Evolutionary conservation across 2,329 filamentous ascomycete genomes (phyloP), one percentile per base, ranked within the genome.

Genomic region (Pseudocercospora fuligena): DNA sequence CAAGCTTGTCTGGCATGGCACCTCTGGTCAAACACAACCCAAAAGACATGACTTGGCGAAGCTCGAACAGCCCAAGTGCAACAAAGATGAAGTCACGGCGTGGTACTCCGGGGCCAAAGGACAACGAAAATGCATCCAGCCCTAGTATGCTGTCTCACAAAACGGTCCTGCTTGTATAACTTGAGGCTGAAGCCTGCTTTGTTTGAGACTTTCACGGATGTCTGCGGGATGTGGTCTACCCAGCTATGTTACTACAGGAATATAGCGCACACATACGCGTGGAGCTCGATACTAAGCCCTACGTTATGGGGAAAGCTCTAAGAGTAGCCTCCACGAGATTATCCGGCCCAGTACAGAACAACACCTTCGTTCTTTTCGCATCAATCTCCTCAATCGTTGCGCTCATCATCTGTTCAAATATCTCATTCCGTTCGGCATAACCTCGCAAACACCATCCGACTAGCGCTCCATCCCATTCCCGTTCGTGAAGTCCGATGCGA

Each of bases 401-500:
- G 8, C 19, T 40, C n/a, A 65, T 57, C 27, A 65, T 21, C 31
- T 40, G n/a, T 31, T 65, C 63, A 27, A 57, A 65, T 43, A 60
- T 60, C 27, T 27, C 63, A 11, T 56, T 61, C 16, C 40, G 46
- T 14, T 51, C 27, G 12, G 29, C 8, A 7, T 60, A 27, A 1
- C 56, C 63, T 31, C 46, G 36, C 43, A 60, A 31, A 56, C 57
- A 65, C 63, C 57, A 54, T 51, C 63, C 56, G 11, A 65, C 33
- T 25, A 65, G 12, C 1, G 60, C 46, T 7, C 63, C 63, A 25
- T 33, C 33, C 58, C 57, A 61, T 11, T 61, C 36, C 7, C 25
- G 31, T 16, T 56, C 31, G 12, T 31, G 12, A 2, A 61, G 25
- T 43, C 8, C 57, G 16, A 19, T n/a, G 21, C 63, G 58, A 1